Percentiles rank a stretch among this genome's conserved stretches.
phyloP scores from a whole-genome alignment of 2,329 filamentous ascomycete genomes.

The Epichloe scottii region DNA sequence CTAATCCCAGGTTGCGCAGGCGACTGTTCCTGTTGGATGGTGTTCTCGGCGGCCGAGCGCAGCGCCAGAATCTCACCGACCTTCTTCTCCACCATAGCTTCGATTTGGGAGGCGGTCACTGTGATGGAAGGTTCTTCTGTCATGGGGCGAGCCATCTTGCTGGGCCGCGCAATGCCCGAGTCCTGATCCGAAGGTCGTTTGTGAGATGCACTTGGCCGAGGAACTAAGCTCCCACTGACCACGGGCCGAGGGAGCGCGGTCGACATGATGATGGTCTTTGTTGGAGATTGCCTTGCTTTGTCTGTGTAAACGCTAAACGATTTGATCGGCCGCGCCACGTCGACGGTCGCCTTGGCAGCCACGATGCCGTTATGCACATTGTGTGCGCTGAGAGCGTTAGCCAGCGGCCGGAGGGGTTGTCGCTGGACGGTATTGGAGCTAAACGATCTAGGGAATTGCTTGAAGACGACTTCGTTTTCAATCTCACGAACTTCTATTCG shows the following conservation, averaged over 20 bases:
- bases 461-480: conserved; percentile 88
- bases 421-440: conserved; percentile 36
- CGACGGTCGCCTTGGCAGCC: conserved; percentile 25
- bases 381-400: conserved; percentile 62
- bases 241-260: conserved; percentile 20
- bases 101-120: conserved; percentile 64
- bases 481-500: conserved; percentile 93
- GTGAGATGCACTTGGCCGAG: conserved; percentile 8
- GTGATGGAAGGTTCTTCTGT: conserved; percentile 23
- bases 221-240: conserved; percentile 14
- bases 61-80: conserved; percentile 79
- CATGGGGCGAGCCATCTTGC: conserved; percentile 33
- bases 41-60: conserved; percentile 39
- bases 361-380: conserved; percentile 55
- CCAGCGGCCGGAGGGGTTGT: conserved; percentile 68
- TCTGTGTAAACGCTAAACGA: conserved; percentile 82
- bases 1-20: conserved; percentile 41
- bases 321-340: conserved; percentile 61
- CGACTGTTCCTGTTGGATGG: conserved; percentile 21
- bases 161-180: conserved; percentile 25
- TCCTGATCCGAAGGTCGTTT: conserved; percentile 34
- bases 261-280: conserved; percentile 11
- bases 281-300: conserved; percentile 32
- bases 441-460: conserved; percentile 50
- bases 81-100: conserved; percentile 85